Percentiles rank a stretch among this genome's conserved stretches.
phyloP scores from a whole-genome alignment of 2,329 filamentous ascomycete genomes.

The Colletotrichum australisinense region DNA sequence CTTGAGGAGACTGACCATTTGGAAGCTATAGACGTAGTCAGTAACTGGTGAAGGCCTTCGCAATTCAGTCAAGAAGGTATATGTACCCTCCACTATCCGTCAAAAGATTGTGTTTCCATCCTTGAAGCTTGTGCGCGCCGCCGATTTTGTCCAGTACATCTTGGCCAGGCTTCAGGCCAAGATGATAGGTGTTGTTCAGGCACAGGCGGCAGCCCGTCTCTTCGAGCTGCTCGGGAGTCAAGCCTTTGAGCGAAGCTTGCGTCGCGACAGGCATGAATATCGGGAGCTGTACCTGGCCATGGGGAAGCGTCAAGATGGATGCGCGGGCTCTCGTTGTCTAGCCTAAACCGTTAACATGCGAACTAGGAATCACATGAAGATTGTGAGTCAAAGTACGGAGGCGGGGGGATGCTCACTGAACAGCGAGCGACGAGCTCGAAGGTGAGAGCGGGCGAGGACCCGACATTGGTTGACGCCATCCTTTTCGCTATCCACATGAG shows the following conservation, averaged over 20 bases:
- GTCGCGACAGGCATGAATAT: slow-evolving; percentile 99
- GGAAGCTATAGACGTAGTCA: slow-evolving; percentile 73
- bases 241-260: slow-evolving; percentile 92
- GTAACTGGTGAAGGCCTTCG: background rate
- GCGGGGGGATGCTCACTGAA: slow-evolving; percentile 70
- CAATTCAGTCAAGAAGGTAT: background rate
- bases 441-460: slow-evolving; percentile 74
- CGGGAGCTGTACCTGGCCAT: slow-evolving; percentile 89
- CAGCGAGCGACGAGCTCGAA: slow-evolving; percentile 84
- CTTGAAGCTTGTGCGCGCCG: slow-evolving; percentile 93
- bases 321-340: slow-evolving; percentile 96
- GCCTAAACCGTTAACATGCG: slow-evolving; percentile 17
- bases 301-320: slow-evolving; percentile 86
- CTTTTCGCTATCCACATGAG: slow-evolving; percentile 44
- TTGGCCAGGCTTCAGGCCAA: slow-evolving; percentile 95
- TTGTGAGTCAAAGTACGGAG: background rate
- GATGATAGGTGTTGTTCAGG: slow-evolving; percentile 97
- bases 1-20: slow-evolving; percentile 97
- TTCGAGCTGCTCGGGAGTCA: slow-evolving; percentile 92
- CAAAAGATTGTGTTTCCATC: slow-evolving; percentile 94
- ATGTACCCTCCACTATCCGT: slow-evolving; percentile 80
- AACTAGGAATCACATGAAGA: slow-evolving; percentile 4
- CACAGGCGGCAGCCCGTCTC: slow-evolving; percentile 90
- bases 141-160: slow-evolving; percentile 87
- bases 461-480: slow-evolving; percentile 62